Percentiles rank a stretch among this genome's conserved stretches.
phyloP scores from a whole-genome alignment of 2,329 filamentous ascomycete genomes.

The Dryadomyces quercus-mongolicae region DNA sequence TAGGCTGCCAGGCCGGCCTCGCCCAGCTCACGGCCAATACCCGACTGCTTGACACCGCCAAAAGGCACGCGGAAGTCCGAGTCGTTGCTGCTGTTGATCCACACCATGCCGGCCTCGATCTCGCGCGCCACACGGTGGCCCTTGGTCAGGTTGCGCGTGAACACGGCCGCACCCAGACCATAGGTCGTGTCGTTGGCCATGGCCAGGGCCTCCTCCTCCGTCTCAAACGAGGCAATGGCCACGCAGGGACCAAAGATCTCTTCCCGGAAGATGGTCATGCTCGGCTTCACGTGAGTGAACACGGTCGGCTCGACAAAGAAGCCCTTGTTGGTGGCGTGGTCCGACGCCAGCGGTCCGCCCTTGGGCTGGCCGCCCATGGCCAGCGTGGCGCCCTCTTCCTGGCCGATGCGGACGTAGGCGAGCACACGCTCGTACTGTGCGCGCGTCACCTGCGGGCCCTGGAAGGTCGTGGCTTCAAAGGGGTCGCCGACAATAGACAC shows the following conservation, averaged over 20 bases:
- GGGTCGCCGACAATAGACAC: constrained; percentile 54
- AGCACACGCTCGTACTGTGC: constrained; percentile 56
- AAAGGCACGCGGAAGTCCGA: constrained; percentile 40
- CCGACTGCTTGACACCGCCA: constrained; percentile 24
- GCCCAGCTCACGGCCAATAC: constrained; percentile 23
- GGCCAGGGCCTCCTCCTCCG: constrained; percentile 23
- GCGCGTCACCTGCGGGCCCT: constrained; percentile 59
- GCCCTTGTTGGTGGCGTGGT: constrained; percentile 27
- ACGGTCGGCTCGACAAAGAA: constrained; percentile 24
- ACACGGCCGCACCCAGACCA: constrained; percentile 44
- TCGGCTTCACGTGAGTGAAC: constrained; percentile 22
- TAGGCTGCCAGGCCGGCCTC: constrained; percentile 22
- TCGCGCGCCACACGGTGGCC: constrained; percentile 34
- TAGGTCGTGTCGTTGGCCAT: constrained; percentile 36
- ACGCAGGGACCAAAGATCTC: constrained; percentile 26
- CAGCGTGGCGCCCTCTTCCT: constrained; percentile 52
- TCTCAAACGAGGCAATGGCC: constrained; percentile 20
- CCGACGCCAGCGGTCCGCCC: constrained; percentile 21
- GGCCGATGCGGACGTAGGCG: constrained; percentile 54
- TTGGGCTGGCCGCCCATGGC: constrained; percentile 43
- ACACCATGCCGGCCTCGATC: constrained; percentile 43
- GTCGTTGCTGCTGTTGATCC: constrained; percentile 31
- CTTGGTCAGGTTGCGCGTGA: constrained; percentile 40
- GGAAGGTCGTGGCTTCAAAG: constrained; percentile 53
- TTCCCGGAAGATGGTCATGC: constrained; percentile 23